These are phyloP conservation scores for Avena insularis DNA, from an alignment of 176 grass and related monocot genomes.

Conservation along the genomic window DNA sequence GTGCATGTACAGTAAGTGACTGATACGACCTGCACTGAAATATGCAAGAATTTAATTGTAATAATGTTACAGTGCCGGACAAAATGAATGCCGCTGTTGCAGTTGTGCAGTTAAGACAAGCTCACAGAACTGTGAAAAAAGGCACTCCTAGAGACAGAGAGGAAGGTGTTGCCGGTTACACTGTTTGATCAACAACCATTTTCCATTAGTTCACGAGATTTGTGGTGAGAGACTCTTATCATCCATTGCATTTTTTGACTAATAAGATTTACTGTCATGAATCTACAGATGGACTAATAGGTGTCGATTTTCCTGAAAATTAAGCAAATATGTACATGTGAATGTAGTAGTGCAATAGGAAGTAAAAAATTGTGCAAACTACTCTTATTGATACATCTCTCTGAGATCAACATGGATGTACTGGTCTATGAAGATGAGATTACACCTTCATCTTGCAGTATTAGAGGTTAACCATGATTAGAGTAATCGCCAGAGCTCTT, in stretches of 20 bases:
- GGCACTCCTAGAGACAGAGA: too few relatives aligned
- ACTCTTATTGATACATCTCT: too few relatives aligned
- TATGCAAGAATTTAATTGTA: background rate
- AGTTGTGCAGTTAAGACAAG: constrained; percentile 5
- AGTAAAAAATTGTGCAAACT: too few relatives aligned
- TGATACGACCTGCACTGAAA: constrained; percentile 37
- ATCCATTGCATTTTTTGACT: background rate
- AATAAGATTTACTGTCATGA: background rate
- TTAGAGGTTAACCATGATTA: background rate
- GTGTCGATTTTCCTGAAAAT: background rate
- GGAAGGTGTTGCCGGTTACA: background rate
- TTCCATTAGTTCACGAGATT: background rate
- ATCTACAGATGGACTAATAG: background rate
- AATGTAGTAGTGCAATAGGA: too few relatives aligned
- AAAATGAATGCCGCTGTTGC: constrained; percentile 30
- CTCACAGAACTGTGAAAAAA: too few relatives aligned
- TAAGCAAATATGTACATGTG: background rate
- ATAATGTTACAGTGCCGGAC: background rate
- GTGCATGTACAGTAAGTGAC: background rate
- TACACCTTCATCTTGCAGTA: background rate
- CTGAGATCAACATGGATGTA: background rate
- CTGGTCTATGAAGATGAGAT: background rate
- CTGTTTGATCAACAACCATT: background rate
- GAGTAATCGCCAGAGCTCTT: background rate
- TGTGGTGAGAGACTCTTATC: background rate